Evolutionary conservation across 352 stramenopile genomes (phyloP).

Genomic region (Saprolegnia diclina): DNA sequence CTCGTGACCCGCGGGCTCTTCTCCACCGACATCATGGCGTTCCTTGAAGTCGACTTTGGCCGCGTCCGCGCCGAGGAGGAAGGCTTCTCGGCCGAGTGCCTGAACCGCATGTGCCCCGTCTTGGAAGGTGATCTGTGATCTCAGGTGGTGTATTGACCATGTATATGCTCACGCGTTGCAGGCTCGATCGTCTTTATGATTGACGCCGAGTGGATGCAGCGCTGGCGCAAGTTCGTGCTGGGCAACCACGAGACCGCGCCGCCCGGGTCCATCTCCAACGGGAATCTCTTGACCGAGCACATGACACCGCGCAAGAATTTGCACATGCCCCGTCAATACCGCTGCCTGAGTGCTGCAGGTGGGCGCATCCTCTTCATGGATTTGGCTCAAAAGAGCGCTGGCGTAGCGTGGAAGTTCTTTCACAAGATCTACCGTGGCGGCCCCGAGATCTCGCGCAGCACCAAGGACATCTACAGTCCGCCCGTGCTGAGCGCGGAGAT

Average conservation of each 20-base stretch:
- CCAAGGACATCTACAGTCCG: slow-evolving; percentile 40
- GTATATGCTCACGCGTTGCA: neutral
- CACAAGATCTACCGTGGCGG: slow-evolving; percentile 45
- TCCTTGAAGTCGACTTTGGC: slow-evolving; percentile 55
- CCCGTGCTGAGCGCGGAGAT: slow-evolving; percentile 37
- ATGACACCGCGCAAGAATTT: slow-evolving; percentile 28
- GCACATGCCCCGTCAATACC: slow-evolving; percentile 39
- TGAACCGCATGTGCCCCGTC: slow-evolving; percentile 30
- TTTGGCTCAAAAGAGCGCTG: neutral
- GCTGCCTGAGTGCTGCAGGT: slow-evolving; percentile 37
- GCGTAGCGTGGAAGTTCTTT: slow-evolving; percentile 47
- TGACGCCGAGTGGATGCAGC: slow-evolving; percentile 3
- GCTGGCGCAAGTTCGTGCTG: slow-evolving; percentile 22
- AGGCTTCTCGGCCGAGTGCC: slow-evolving; percentile 38
- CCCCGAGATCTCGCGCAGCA: slow-evolving; percentile 40
- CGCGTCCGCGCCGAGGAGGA: slow-evolving; percentile 54
- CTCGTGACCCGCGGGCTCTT: slow-evolving; percentile 49
- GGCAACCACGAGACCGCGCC: slow-evolving; percentile 23
- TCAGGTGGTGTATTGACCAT: too few species aligned
- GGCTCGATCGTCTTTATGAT: slow-evolving; percentile 19
- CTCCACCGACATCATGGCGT: slow-evolving; percentile 60
- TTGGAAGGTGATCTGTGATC: neutral
- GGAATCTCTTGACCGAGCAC: slow-evolving; percentile 30
- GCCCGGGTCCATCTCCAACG: slow-evolving; percentile 37
- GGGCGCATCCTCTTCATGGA: neutral